A percentile compares a stretch with the other conserved stretches of the same genome.
Evolutionary conservation across 139 green algal species (phyloP).

Genomic region (Picochlorum sp.): DNA sequence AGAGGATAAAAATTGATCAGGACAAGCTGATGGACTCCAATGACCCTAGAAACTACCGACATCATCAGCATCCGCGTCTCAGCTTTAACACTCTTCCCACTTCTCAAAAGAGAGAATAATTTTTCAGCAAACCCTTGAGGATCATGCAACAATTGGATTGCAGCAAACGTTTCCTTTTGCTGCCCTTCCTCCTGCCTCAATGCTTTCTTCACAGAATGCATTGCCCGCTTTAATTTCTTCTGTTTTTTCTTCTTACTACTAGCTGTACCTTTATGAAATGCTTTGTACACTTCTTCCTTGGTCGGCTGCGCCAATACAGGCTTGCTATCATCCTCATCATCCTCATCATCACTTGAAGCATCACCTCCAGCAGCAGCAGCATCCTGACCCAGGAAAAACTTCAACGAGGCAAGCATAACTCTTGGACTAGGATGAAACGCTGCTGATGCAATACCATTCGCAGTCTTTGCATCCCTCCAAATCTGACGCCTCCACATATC

Average conservation of each 20-base stretch:
- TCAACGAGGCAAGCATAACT: conserved; percentile 82
- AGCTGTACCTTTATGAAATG: conserved; percentile 76
- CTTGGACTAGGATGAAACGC: conserved; percentile 55
- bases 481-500: conserved; percentile 90
- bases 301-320: conserved; percentile 22
- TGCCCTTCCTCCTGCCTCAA: conserved; percentile 26
- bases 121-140: conserved; percentile 90
- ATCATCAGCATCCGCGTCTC: conserved; percentile 74
- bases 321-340: conserved; percentile 23
- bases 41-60: conserved; percentile 55
- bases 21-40: conserved; percentile 86
- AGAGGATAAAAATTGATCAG: conserved; percentile 94
- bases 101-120: conserved; percentile 71
- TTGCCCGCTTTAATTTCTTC: conserved; percentile 82
- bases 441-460: conserved; percentile 84
- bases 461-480: conserved; percentile 90
- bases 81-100: conserved; percentile 52
- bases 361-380: conserved; percentile 25
- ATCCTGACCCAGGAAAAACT: conserved; percentile 96
- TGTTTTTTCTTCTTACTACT: conserved; percentile 91
- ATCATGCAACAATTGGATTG: conserved; percentile 94
- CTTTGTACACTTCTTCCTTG: conserved; percentile 79
- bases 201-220: conserved; percentile 65
- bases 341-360: conserved; percentile 48
- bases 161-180: conserved; percentile 70